Evolutionary conservation across 2,329 filamentous ascomycete genomes (phyloP).

Genomic region (Trichoderma lentiforme): DNA sequence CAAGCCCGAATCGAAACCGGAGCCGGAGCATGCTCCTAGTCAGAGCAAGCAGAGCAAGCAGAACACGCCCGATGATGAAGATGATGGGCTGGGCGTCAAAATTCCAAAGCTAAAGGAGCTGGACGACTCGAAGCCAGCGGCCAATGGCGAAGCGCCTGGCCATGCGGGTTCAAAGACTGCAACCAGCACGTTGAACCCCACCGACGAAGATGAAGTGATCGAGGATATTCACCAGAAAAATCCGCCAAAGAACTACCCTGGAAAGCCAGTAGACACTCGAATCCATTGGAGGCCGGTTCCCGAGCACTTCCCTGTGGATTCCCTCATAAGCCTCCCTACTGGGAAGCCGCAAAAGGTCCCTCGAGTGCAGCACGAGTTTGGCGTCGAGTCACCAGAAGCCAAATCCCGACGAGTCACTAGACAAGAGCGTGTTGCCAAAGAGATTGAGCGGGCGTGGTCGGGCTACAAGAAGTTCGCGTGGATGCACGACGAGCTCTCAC

Average conservation of each 20-base stretch:
- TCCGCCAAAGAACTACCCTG: conserved; percentile 25
- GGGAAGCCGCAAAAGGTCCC: conserved; percentile 68
- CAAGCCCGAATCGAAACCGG: not conserved
- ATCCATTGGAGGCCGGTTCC: conserved; percentile 71
- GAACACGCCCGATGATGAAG: not conserved
- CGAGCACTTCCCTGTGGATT: conserved; percentile 77
- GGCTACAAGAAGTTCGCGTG: conserved; percentile 79
- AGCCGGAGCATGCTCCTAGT: not conserved
- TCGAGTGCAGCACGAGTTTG: conserved; percentile 71
- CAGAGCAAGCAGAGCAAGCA: not conserved
- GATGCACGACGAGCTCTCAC: conserved; percentile 81
- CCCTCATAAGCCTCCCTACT: conserved; percentile 72
- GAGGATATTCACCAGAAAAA: conserved; percentile 27
- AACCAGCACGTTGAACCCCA: not conserved
- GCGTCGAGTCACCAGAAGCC: conserved; percentile 57
- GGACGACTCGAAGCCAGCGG: conserved; percentile 11
- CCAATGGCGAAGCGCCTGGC: not conserved
- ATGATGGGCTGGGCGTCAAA: conserved; percentile 15
- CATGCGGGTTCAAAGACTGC: not conserved
- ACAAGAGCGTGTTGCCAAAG: conserved; percentile 64
- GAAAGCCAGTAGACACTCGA: conserved; percentile 17
- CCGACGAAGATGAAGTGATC: not conserved
- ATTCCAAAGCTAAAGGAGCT: conserved; percentile 16
- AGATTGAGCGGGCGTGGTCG: conserved; percentile 75
- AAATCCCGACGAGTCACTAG: conserved; percentile 63